Base-by-base conservation (phyloP, 129 eudicot genomes). In the Silybum marianum region DNA sequence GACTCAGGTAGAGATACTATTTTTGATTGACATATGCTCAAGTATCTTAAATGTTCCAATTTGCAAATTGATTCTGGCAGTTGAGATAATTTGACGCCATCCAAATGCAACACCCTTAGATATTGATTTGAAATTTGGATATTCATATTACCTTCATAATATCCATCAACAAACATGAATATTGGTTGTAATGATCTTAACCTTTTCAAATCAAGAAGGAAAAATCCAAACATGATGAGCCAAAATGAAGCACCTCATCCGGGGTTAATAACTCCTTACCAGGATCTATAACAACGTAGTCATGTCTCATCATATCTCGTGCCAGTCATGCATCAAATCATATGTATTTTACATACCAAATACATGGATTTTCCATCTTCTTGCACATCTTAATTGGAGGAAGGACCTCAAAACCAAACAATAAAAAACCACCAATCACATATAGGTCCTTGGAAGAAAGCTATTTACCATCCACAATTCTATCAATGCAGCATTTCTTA, bases 241-340 rank as follows among this genome's bases (percentile, higher is more conserved):
- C 18, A 1, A 54, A 54, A 54, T 54, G 63, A 16, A 54, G 63
- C n/a, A 16, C 63, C 63, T 54, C 63, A 54, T 54, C 7, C 18
- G 63, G 63, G 16, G 75, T 39, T 73, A 7, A 48, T 30, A 72
- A 62, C 69, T 42, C 18, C 25, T 72, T 66, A 73, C 42, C 11
- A 19, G 44, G 76, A n/a, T 14, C 11, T 54, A 11, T 6, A 54
- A 48, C 40, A 72, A 9, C 69, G 74, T 62, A 65, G 63, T 23
- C 70, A 80, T 74, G 40, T 51, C 82, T 73, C 72, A 63, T 44
- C 48, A 88, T 81, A 21, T 73, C 69, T 16, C 26, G 75, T 2
- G 87, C 88, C 18, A 88, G 71, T 86, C 92, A 19, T 88, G 76
- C 68, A 86, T 65, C 28, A 88, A 81, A 76, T 86, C n/a, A n/a